Conservation (phyloP, 371 early-diverging fungal species). For the Coemansia sp. region DNA sequence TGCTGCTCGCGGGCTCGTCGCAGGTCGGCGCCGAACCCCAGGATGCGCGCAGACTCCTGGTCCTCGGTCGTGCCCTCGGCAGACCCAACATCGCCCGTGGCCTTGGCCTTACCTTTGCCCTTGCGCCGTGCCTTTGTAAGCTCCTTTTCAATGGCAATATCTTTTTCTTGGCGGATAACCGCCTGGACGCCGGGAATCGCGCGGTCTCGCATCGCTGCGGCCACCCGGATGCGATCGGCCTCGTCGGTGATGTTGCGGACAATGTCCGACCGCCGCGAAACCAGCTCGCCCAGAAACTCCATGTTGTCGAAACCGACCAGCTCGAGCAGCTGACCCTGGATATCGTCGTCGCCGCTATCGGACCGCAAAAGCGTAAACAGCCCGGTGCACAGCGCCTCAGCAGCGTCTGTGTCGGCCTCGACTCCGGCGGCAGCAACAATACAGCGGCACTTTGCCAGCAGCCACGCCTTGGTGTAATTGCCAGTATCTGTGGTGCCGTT, state of each 20-base stretch:
- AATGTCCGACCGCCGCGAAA: constrained; percentile 37
- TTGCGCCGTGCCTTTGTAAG: constrained; percentile 22
- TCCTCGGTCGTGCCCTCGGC: constrained; percentile 9
- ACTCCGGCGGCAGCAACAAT: constrained; percentile 5
- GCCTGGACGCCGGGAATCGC: constrained; percentile 26
- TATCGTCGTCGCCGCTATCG: constrained; percentile 58
- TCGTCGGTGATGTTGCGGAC: constrained; percentile 19
- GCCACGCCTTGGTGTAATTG: constrained; percentile 15
- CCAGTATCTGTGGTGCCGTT: background rate
- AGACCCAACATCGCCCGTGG: background rate
- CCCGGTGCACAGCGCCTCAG: constrained; percentile 55
- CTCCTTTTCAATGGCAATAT: constrained; percentile 35
- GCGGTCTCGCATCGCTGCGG: background rate
- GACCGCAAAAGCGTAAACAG: constrained; percentile 60
- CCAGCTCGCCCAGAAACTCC: constrained; percentile 59
- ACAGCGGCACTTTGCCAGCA: constrained; percentile 19
- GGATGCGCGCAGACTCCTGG: constrained; percentile 29
- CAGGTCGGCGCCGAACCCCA: constrained; percentile 32
- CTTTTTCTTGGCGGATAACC: constrained; percentile 28
- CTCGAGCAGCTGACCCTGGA: constrained; percentile 68
- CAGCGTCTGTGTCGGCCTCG: constrained; percentile 18
- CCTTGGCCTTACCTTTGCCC: constrained; percentile 12
- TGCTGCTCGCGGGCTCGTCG: constrained; percentile 40
- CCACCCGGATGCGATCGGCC: constrained; percentile 28
- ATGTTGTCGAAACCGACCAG: constrained; percentile 74